phyloP scores from a whole-genome alignment of 306 rosid genomes.

The Echinosophora koreensis region DNA sequence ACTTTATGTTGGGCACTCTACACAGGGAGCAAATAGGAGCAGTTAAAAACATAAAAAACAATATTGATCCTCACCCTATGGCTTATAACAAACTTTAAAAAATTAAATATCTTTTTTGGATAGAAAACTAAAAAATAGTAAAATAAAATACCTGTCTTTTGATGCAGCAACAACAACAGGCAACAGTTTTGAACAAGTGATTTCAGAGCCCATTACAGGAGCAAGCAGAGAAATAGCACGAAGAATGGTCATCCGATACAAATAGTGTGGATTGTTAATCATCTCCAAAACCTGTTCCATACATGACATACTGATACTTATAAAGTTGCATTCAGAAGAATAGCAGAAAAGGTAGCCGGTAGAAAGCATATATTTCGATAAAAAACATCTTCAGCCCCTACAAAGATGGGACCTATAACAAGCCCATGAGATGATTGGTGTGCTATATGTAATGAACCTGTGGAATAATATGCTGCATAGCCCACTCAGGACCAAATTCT shows the following conservation, averaged over 20 bases:
- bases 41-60: conserved; percentile 42
- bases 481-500: conserved; percentile 99
- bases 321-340: conserved; percentile 26
- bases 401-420: conserved; percentile 1
- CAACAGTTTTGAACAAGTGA: conserved; percentile 81
- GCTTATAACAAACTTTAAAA: background rate
- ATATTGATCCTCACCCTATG: conserved; percentile 26
- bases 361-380: conserved; percentile 33
- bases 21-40: conserved; percentile 39
- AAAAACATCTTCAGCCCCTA: conserved; percentile 28
- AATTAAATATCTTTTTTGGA: background rate
- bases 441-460: conserved; percentile 60
- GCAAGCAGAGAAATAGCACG: conserved; percentile 89
- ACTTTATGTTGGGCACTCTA: conserved; percentile 96
- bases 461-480: conserved; percentile 96
- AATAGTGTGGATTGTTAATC: conserved; percentile 85
- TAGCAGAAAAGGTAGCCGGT: background rate
- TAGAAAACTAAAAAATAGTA: background rate
- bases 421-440: conserved; percentile 4
- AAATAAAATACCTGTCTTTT: conserved; percentile 78
- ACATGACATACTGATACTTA: conserved; percentile 27
- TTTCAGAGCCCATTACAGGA: conserved; percentile 91
- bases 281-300: conserved; percentile 83
- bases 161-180: conserved; percentile 78
- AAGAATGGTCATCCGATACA: conserved; percentile 97